phyloP scores from a whole-genome alignment of 306 rosid species.

The Prunus mume region DNA sequence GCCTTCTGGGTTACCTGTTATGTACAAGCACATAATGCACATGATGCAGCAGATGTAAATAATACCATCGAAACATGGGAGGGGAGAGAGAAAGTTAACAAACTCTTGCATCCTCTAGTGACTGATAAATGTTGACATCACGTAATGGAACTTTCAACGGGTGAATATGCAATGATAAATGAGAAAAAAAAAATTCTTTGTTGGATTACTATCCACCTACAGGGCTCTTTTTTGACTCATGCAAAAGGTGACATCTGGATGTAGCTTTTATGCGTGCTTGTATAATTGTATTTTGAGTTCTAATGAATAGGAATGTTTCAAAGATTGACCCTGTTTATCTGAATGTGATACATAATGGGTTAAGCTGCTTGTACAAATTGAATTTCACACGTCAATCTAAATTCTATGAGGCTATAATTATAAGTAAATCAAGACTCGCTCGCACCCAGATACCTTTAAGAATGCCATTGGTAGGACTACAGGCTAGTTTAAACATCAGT shows the following conservation, averaged over 20 bases:
- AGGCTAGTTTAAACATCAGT: background rate
- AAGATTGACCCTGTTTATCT: background rate
- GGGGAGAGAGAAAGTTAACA: background rate
- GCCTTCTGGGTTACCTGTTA: conserved; percentile 87
- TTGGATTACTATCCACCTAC: background rate
- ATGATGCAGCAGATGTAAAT: conserved; percentile 17
- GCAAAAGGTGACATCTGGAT: background rate
- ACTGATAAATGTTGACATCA: background rate
- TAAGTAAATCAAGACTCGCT: background rate
- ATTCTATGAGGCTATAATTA: background rate
- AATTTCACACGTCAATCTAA: background rate
- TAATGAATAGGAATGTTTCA: background rate
- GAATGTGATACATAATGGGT: background rate
- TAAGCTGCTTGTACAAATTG: background rate
- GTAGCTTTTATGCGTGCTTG: background rate
- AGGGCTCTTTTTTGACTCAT: background rate
- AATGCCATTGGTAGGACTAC: background rate
- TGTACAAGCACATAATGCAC: conserved; percentile 20
- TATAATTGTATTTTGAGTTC: background rate
- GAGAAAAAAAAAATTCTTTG: background rate
- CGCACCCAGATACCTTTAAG: background rate
- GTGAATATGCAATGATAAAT: background rate
- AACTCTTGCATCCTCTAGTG: background rate
- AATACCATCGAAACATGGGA: background rate
- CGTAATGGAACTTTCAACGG: background rate